These are phyloP conservation scores for Schizochytrium sp. DNA, from an alignment of 108 stramenopile genomes.

Conservation along the genomic window DNA sequence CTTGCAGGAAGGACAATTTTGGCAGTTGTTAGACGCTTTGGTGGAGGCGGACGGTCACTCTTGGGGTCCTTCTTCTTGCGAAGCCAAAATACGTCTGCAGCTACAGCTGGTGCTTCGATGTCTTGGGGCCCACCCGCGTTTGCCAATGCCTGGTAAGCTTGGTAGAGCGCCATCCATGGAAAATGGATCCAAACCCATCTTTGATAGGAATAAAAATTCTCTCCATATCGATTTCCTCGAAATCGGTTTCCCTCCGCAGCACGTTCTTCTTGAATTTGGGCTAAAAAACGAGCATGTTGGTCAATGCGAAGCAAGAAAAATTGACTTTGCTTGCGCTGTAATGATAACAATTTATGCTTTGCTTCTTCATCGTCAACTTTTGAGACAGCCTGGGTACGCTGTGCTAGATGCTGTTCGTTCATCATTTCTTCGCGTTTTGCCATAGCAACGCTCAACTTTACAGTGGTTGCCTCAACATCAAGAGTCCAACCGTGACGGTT, in stretches of 20 bases:
- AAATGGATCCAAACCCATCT: slow-evolving; percentile 58
- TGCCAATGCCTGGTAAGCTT: slow-evolving; percentile 8
- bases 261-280: not conserved
- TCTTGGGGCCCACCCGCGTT: not conserved
- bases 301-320: not conserved
- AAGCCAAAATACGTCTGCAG: slow-evolving; percentile 22
- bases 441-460: not conserved
- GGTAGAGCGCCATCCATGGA: slow-evolving; percentile 52
- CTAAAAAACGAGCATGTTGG: not conserved
- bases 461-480: not conserved
- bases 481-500: not conserved
- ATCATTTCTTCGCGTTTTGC: slow-evolving; percentile 20
- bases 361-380: not conserved
- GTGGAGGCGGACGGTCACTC: not conserved
- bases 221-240: not conserved
- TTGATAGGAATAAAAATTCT: slow-evolving; percentile 52
- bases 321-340: slow-evolving; percentile 5
- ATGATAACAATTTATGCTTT: not conserved
- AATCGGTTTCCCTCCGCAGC: not conserved
- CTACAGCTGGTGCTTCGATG: not conserved
- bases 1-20: not conserved
- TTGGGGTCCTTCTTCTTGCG: slow-evolving; percentile 53
- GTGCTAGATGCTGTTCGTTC: slow-evolving; percentile 28
- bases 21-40: not conserved
- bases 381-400: slow-evolving; percentile 30